Base-by-base conservation (phyloP, 208 protist species). In the Sergeia podlipaevii region DNA sequence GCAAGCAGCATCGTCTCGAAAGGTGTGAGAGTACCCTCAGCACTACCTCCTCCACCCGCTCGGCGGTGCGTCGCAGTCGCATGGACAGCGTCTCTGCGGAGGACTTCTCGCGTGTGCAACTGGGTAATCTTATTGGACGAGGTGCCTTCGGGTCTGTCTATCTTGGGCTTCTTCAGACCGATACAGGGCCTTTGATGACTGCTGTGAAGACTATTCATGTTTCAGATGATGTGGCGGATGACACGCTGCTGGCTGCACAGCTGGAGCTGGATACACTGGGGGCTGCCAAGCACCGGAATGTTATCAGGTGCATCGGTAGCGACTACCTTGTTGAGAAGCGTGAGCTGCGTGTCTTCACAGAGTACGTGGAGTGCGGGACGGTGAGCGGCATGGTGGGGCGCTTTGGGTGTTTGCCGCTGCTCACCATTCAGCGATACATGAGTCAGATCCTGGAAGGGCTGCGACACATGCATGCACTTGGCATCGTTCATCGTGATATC, bases 401-500 rank as follows among this genome's bases (percentile, higher is more conserved):
- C 48, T 89, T 88, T 49, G 79, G 81, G n/a, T 30, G 56, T 17
- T 51, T 88, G 6, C 65, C 76, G 17, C 63, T 86, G 37, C 50
- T 77, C 10, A 60, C 77, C 13, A 88, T 86, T 30, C 81, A 83
- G 66, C 65, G 71, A 42, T 93, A 88, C 73, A 75, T 90, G 67
- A 62, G 37, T 0, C 78, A 91, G 37, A 78, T 90, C n/a, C 34
- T 95, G 2, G 51, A 42, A 29, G 87, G 80, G 1, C 64, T 95
- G 39, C 34, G 60, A 34, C 70, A 95, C 70, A 59, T 95, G 26
- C 87, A 95, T 46, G 28, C 64, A 34, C 72, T 80, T 49, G 54
- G 51, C 17, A 88, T 95, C 60, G 74, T 90, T 8, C 87, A 95
- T 42, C 73, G 70, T 38, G 87, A 95, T 47, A 71, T 95, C 37